A percentile compares a stretch with the other conserved stretches of the same genome.
phyloP scores from a whole-genome alignment of 2,329 filamentous ascomycete genomes.

The Westerdykella ornata region DNA sequence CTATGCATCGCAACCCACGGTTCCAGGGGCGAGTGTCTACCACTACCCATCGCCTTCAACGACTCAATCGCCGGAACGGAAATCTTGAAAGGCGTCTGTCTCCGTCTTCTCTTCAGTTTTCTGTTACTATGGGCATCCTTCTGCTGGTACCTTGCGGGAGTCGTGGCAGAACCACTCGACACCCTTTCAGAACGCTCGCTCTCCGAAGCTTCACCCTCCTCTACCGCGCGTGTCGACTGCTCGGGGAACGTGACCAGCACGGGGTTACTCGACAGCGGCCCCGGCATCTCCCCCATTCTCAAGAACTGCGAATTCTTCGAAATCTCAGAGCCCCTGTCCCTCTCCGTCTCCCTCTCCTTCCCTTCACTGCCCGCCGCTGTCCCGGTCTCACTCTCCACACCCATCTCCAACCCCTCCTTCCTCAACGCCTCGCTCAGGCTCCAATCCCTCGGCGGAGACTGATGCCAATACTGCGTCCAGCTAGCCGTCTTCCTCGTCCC shows the following conservation, averaged over 20 bases:
- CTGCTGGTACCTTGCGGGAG: neutral
- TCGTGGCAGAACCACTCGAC: neutral
- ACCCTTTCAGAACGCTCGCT: no score
- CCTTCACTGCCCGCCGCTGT: neutral
- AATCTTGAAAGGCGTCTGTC: conserved; percentile 24
- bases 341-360: neutral
- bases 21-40: conserved; percentile 22
- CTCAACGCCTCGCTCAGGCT: neutral
- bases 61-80: conserved; percentile 1
- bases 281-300: no score
- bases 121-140: neutral
- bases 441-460: neutral
- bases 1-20: conserved; percentile 23
- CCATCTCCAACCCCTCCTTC: neutral
- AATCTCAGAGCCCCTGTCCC: neutral
- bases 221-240: no score
- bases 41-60: conserved; percentile 1
- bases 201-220: no score
- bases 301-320: neutral
- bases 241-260: neutral
- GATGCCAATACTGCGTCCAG: neutral
- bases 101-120: conserved; percentile 19
- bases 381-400: neutral
- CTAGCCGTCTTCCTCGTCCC: neutral
- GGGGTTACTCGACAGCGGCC: no score